phyloP scores from a whole-genome alignment of 2,329 filamentous ascomycete genomes.

The Microdochium bolleyi region DNA sequence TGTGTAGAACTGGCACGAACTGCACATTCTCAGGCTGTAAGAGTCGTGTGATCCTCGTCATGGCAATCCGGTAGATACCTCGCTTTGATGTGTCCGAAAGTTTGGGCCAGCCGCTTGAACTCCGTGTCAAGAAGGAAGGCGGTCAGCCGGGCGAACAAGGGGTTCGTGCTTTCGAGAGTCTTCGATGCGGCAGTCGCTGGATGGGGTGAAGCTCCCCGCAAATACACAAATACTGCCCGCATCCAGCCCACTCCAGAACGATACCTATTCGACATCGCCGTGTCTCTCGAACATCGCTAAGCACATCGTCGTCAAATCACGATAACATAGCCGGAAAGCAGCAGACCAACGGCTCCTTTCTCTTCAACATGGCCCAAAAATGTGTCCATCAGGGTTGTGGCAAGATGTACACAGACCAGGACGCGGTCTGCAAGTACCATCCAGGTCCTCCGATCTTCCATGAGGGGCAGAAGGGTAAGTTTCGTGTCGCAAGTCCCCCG shows the following conservation, averaged over 20 bases:
- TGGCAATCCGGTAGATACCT: too few species aligned
- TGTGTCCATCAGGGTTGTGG: slow-evolving; percentile 96
- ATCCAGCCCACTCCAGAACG: neutral
- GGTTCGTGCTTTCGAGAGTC: neutral
- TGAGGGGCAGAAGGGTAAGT: slow-evolving; percentile 92
- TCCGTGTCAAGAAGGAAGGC: neutral
- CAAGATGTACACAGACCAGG: slow-evolving; percentile 73
- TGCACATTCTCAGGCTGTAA: too few species aligned
- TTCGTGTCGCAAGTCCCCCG: slow-evolving; percentile 8
- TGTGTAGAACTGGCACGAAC: too few species aligned
- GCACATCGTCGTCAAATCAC: neutral
- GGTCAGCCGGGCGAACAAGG: neutral
- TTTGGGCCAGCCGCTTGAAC: too few species aligned
- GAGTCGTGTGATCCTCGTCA: too few species aligned
- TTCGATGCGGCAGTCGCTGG: neutral
- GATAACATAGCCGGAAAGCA: neutral
- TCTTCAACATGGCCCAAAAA: slow-evolving; percentile 59
- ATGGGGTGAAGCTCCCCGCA: neutral
- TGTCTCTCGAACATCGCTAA: neutral
- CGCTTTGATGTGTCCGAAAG: too few species aligned
- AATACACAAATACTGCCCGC: neutral
- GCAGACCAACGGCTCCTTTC: slow-evolving; percentile 1
- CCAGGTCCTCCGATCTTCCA: slow-evolving; percentile 92
- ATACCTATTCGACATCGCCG: neutral
- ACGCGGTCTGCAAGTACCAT: slow-evolving; percentile 86